Base-by-base conservation (phyloP, 176 grass and related monocot species). In the Carex pumila region DNA sequence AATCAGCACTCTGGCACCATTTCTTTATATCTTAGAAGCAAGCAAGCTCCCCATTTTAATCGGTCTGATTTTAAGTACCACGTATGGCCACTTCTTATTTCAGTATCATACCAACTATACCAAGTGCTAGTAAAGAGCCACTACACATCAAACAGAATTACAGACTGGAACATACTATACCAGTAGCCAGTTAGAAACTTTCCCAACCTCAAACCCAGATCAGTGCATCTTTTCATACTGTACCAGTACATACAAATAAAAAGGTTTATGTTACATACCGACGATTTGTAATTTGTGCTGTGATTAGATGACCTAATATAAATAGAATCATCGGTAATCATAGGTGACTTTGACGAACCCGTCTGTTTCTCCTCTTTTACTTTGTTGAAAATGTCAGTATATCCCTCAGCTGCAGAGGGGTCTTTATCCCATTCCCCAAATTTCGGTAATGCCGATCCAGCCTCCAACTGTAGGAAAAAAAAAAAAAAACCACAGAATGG, bases 381-480 rank as follows among this genome's bases (percentile, higher is more conserved):
- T 88, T 93, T 89, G 74, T 98, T 87, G 85, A 98, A 98, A 81
- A 95, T 98, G 79, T 86, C 86, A n/a, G 95, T 98, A 85, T 91
- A 98, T 30, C 93, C 91, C 60, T 95, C 95, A 60, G 92, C 95
- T 83, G 95, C 91, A 29, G 93, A 86, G 78, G 95, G 95, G 90
- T 98, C 90, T 13, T 92, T 88, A 83, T 98, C 95, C 95, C 95
- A 98, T 64, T 93, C 92, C 57, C 95, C 95, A 79, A 98, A 98
- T 86, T 90, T 95, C 7, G 95, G 95, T 66, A 98, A 89, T 75
- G 91, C 89, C 6, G 94, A 97, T 2, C 89, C 94, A 56, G 79
- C 58, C 9, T 81, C 79, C 58, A 78, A 54, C 73, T 81, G 79
- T 65, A 41, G 11, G 43, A 65, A 81, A 64, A 11, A 13, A 81